These are phyloP conservation scores for Neurospora terricola DNA, from an alignment of 495 filamentous ascomycete genomes.

Conservation along the genomic window DNA sequence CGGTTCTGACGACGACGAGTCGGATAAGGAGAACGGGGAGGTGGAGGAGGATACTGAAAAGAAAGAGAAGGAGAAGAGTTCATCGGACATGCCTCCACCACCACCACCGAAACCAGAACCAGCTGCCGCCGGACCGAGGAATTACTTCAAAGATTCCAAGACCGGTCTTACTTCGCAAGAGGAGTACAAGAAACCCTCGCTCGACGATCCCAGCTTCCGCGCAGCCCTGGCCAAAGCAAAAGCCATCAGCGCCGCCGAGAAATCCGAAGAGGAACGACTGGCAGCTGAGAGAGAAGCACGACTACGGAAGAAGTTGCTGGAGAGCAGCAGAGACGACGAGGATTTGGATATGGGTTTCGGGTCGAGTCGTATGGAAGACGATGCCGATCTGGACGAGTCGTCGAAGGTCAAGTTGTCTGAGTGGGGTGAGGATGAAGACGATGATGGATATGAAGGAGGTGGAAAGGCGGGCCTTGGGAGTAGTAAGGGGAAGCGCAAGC, in stretches of 20 bases:
- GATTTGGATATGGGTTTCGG: slow-evolving; percentile 96
- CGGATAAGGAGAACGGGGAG: slow-evolving; percentile 16
- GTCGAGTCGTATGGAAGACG: slow-evolving; percentile 69
- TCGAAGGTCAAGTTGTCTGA: slow-evolving; percentile 54
- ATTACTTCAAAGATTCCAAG: slow-evolving; percentile 54
- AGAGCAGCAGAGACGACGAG: slow-evolving; percentile 71
- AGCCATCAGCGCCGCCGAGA: slow-evolving; percentile 47
- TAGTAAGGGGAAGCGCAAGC: slow-evolving; percentile 60
- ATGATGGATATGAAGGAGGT: slow-evolving; percentile 43
- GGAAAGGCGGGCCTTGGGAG: slow-evolving; percentile 35
- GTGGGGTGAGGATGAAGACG: slow-evolving; percentile 50
- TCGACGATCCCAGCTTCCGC: slow-evolving; percentile 68
- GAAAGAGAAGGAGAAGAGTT: slow-evolving; percentile 5
- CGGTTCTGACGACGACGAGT: slow-evolving; percentile 36
- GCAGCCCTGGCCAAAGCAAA: slow-evolving; percentile 82
- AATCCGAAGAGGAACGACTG: slow-evolving; percentile 34
- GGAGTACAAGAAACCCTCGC: slow-evolving; percentile 40
- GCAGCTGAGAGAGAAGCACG: slow-evolving; percentile 46
- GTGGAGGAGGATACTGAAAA: slow-evolving; percentile 1
- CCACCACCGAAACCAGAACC: slow-evolving; percentile 29
- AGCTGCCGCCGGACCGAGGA: slow-evolving; percentile 21
- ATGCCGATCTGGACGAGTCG: slow-evolving; percentile 50
- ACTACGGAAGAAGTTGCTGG: slow-evolving; percentile 63
- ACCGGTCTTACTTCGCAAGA: slow-evolving; percentile 29
- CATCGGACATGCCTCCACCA: slow-evolving; percentile 32